Base-by-base conservation (phyloP, 106 monocot species). In the Allium sativum region DNA sequence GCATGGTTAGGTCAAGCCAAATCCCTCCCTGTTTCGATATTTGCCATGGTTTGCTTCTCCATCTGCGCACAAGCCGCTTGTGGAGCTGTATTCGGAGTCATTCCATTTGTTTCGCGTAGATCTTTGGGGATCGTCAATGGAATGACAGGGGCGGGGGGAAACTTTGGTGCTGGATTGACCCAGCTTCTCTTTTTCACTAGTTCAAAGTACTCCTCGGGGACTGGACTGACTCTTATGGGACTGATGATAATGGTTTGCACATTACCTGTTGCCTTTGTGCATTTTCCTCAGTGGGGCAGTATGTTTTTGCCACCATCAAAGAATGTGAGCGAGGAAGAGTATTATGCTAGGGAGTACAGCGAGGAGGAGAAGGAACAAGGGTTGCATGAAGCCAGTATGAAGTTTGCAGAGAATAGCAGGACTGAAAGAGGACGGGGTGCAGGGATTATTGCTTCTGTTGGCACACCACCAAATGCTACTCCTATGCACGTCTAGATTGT, bases 211-310 rank as follows among this genome's bases (percentile, higher is more conserved):
- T 64, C 63, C 6, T 8, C 63, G 8, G 63, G 63, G 21, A 64
- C 63, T 0, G 63, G 63, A 48, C 47, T 64, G 7, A 48, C 63
- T 10, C 63, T 64, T 14, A 64, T 64, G 63, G 63, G 63, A 6
- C 12, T 64, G 13, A 64, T 64, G 63, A 64, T 64, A 3, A 22
- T 50, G 48, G 63, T 48, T 2, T 64, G 63, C 13, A 64, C 63
- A 4, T 14, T 64, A 48, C 63, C 63, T 0, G 21, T 64, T 11
- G 14, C 63, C 14, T 31, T 64, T 0, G 63, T 64, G 48, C 63
- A 64, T 31, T 64, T 64, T 14, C 63, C 63, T 47, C 63, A 64
- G 63, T 64, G 63, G 63, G 63, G 63, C 12, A 64, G 63, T 8
- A 64, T 64, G 63, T 22, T 64, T 7, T 13, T 64, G 63, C 63